Evolutionary conservation across 2,329 filamentous ascomycete genomes (phyloP).

Genomic region (Decorospora gaudefroyi): DNA sequence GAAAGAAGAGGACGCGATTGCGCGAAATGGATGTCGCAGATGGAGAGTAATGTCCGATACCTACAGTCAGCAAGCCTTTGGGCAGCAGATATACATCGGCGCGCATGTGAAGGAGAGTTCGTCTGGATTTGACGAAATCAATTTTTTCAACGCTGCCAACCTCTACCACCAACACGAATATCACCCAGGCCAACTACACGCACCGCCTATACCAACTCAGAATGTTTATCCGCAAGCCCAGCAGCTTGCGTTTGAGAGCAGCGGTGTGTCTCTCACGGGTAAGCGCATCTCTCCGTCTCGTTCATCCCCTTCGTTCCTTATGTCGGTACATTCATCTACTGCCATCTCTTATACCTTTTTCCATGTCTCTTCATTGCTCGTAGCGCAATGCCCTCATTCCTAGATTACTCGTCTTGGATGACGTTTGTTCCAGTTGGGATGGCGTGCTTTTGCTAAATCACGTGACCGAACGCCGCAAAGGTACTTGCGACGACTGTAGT

Average conservation of each 20-base stretch:
- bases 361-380: slow-evolving; percentile 12
- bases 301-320: slow-evolving; percentile 5
- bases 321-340: slow-evolving; percentile 5
- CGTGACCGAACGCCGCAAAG: slow-evolving; percentile 20
- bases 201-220: slow-evolving; percentile 20
- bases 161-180: slow-evolving; percentile 36
- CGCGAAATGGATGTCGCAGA: slow-evolving; percentile 31
- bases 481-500: slow-evolving; percentile 13
- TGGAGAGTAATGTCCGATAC: slow-evolving; percentile 47
- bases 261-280: slow-evolving; percentile 29
- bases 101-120: slow-evolving; percentile 47
- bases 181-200: slow-evolving; percentile 21
- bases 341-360: slow-evolving; percentile 7
- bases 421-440: slow-evolving; percentile 29
- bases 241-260: slow-evolving; percentile 28
- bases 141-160: slow-evolving; percentile 33
- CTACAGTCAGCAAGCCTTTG: slow-evolving; percentile 41
- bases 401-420: slow-evolving; percentile 26
- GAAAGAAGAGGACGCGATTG: slow-evolving; percentile 13
- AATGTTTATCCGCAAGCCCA: slow-evolving; percentile 24
- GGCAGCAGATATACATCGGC: slow-evolving; percentile 46
- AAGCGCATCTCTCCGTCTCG: slow-evolving; percentile 20
- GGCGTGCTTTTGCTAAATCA: slow-evolving; percentile 26
- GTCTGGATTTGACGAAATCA: slow-evolving; percentile 47
- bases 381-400: slow-evolving; percentile 13